Evolutionary conservation across 75 land plant species (phyloP).

Genomic region (Cupressus sempervirens): DNA sequence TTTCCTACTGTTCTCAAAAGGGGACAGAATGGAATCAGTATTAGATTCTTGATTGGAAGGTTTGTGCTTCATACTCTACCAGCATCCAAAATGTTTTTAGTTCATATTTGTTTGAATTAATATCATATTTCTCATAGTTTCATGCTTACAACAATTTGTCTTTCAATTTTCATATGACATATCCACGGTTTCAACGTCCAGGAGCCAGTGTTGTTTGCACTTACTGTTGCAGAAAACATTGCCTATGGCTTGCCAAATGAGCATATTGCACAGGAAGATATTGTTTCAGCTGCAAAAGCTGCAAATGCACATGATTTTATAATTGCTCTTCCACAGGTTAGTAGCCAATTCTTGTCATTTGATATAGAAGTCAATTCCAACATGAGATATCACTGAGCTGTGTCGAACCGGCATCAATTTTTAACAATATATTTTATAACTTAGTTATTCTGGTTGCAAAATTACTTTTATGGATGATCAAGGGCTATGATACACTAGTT

Average conservation of each 20-base stretch:
- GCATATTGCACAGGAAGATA: constrained; percentile 76
- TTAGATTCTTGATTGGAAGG: not conserved
- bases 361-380: constrained; percentile 3
- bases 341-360: not conserved
- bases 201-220: constrained; percentile 98
- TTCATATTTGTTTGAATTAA: not conserved
- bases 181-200: constrained; percentile 15
- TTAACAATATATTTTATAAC: not conserved
- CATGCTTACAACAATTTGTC: not conserved
- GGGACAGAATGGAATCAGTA: not conserved
- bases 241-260: constrained; percentile 96
- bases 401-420: not conserved
- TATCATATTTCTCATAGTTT: not conserved
- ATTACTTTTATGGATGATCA: not conserved
- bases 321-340: constrained; percentile 87
- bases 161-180: not conserved
- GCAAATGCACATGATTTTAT: constrained; percentile 99
- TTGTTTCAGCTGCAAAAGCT: constrained; percentile 93
- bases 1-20: not conserved
- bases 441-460: not conserved
- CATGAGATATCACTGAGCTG: not conserved
- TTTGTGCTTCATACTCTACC: not conserved
- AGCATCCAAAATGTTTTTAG: not conserved
- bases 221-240: constrained; percentile 96
- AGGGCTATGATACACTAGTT: constrained; percentile 95